These are phyloP conservation scores for Xylariomycetidae sp. DNA, from an alignment of 2,329 filamentous ascomycete genomes.

Conservation along the genomic window DNA sequence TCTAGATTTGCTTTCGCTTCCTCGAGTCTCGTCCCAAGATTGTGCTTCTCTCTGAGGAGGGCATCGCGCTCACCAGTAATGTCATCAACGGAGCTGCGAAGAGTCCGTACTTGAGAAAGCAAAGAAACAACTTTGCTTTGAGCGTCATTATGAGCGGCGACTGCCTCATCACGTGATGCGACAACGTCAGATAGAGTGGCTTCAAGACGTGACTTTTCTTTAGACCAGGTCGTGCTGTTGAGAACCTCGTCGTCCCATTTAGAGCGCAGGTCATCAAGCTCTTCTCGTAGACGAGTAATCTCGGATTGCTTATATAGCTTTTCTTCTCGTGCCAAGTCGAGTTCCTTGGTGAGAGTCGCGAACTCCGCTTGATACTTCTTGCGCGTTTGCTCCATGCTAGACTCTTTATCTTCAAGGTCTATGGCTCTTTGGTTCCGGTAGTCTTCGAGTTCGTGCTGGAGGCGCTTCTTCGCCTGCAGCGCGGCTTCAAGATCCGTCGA, in stretches of 20 bases:
- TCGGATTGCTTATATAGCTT: constrained; percentile 80
- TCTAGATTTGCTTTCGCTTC: constrained; percentile 88
- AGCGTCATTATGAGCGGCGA: constrained; percentile 88
- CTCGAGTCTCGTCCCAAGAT: constrained; percentile 75
- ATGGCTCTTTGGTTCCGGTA: constrained; percentile 93
- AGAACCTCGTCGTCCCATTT: constrained; percentile 99
- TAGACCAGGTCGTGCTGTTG: constrained; percentile 96
- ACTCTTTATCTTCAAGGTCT: constrained; percentile 95
- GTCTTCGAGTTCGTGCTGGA: constrained; percentile 96
- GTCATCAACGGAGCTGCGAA: constrained; percentile 83
- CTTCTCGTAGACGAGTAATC: constrained; percentile 84
- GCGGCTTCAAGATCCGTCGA: constrained; percentile 84
- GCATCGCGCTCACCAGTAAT: constrained; percentile 79
- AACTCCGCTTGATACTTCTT: constrained; percentile 97
- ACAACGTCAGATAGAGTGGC: constrained; percentile 84
- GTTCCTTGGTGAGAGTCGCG: constrained; percentile 80
- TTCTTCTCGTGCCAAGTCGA: constrained; percentile 90
- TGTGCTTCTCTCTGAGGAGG: constrained; percentile 83
- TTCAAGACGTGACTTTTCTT: constrained; percentile 91
- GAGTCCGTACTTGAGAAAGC: constrained; percentile 79
- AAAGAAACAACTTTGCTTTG: constrained; percentile 89
- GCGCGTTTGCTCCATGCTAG: constrained; percentile 91
- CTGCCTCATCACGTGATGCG: constrained; percentile 88
- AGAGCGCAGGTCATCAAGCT: constrained; percentile 86
- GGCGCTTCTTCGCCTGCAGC: constrained; percentile 83